phyloP scores from a whole-genome alignment of 2,329 filamentous ascomycete genomes.

The Aspergillus sp. region DNA sequence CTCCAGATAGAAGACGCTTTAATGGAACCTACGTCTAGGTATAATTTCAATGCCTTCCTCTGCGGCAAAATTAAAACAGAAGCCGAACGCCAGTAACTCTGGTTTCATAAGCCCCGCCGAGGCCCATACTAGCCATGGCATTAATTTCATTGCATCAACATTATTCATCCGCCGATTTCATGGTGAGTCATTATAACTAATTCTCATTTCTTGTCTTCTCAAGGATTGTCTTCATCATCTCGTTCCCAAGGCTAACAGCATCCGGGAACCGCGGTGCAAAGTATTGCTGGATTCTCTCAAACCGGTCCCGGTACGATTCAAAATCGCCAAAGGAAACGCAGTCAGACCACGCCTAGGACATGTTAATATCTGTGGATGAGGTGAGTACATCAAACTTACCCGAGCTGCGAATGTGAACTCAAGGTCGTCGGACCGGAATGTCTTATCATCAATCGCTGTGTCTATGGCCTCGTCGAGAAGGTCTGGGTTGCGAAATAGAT shows the following conservation, averaged over 20 bases:
- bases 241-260: slow-evolving; percentile 83
- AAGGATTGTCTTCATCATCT: slow-evolving; percentile 95
- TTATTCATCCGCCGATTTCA: too few species aligned
- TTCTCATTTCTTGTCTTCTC: slow-evolving; percentile 61
- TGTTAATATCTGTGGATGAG: neutral
- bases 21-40: too few species aligned
- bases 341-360: slow-evolving; percentile 77
- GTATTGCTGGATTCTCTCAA: slow-evolving; percentile 85
- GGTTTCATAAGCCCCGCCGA: neutral
- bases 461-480: slow-evolving; percentile 82
- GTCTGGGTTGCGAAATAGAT: slow-evolving; percentile 80
- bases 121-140: too few species aligned
- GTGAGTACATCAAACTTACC: slow-evolving; percentile 38
- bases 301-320: slow-evolving; percentile 87
- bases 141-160: too few species aligned
- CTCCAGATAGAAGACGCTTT: too few species aligned
- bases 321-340: slow-evolving; percentile 90
- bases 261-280: slow-evolving; percentile 88
- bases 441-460: slow-evolving; percentile 84
- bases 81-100: neutral
- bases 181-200: neutral
- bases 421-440: slow-evolving; percentile 90
- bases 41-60: neutral
- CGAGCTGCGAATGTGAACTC: slow-evolving; percentile 97
- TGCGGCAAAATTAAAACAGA: neutral